Conservation (phyloP, 1,284 basidiomycete genomes). For the Abortiporus biennis region DNA sequence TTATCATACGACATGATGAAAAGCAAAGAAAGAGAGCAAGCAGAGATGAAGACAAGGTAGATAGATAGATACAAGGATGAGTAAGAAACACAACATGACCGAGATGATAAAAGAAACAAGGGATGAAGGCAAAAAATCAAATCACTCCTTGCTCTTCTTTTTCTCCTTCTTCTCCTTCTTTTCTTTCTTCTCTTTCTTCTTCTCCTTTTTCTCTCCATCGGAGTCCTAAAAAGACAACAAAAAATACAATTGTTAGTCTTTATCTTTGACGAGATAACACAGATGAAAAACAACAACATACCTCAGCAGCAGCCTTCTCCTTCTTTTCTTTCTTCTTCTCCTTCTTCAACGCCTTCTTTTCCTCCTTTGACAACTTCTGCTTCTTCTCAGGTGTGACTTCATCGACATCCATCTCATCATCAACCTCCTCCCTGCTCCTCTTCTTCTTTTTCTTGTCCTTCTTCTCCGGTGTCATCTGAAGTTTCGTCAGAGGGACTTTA, state of each 20-base stretch:
- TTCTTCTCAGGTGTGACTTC: conserved; percentile 59
- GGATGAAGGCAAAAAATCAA: no score
- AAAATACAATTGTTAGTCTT: neutral
- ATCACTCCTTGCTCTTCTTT: conserved; percentile 43
- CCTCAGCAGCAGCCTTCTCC: conserved; percentile 16
- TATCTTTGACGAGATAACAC: conserved; percentile 3
- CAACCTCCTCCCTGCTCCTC: conserved; percentile 56
- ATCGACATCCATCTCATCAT: conserved; percentile 56
- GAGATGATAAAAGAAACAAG: no score
- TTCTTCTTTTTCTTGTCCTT: conserved; percentile 53
- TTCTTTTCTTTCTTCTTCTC: conserved; percentile 54
- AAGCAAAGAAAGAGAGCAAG: no score
- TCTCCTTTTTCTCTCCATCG: conserved; percentile 24
- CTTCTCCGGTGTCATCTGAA: conserved; percentile 48
- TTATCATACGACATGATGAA: no score
- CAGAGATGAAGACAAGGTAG: no score
- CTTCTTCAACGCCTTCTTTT: conserved; percentile 79
- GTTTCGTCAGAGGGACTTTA: conserved; percentile 47
- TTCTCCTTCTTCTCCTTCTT: conserved; percentile 37
- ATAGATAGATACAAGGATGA: no score
- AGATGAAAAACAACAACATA: neutral
- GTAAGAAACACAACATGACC: no score
- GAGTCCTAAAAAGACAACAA: conserved; percentile 17
- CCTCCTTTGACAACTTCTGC: conserved; percentile 73
- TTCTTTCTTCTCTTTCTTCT: conserved; percentile 20